phyloP scores from a whole-genome alignment of 805 yeast genomes.

The Yarrowia keelungensis region DNA sequence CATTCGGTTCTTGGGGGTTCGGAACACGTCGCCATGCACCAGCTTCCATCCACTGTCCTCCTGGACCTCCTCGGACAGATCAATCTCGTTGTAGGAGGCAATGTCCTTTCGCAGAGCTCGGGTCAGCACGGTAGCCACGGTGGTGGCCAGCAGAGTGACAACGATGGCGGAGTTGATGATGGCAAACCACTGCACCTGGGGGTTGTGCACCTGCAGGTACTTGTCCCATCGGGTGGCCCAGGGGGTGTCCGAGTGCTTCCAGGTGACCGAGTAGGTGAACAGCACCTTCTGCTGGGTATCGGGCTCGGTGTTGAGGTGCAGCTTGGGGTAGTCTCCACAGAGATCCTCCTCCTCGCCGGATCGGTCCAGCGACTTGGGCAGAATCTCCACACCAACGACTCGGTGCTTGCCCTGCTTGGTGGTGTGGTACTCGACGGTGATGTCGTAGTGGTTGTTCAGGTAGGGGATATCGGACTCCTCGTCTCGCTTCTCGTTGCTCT shows the following conservation, averaged over 20 bases:
- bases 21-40: slow-evolving; percentile 92
- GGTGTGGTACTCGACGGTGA: slow-evolving; percentile 81
- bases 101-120: slow-evolving; percentile 86
- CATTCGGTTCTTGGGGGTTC: slow-evolving; percentile 77
- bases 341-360: slow-evolving; percentile 49
- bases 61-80: slow-evolving; percentile 78
- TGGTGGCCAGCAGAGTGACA: slow-evolving; percentile 74
- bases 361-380: slow-evolving; percentile 63
- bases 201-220: slow-evolving; percentile 88
- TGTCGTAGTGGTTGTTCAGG: slow-evolving; percentile 80
- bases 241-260: slow-evolving; percentile 70
- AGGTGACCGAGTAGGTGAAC: slow-evolving; percentile 84
- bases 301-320: slow-evolving; percentile 53
- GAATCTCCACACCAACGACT: slow-evolving; percentile 88
- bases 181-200: slow-evolving; percentile 96
- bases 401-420: slow-evolving; percentile 72
- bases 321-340: slow-evolving; percentile 45
- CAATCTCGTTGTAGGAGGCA: slow-evolving; percentile 84
- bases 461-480: slow-evolving; percentile 55
- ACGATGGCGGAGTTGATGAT: slow-evolving; percentile 83
- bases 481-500: slow-evolving; percentile 10
- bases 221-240: slow-evolving; percentile 99
- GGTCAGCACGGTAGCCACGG: slow-evolving; percentile 78
- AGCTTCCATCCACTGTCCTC: slow-evolving; percentile 98
- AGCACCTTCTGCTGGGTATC: slow-evolving; percentile 63